A percentile compares a stretch with the other conserved stretches of the same genome.
phyloP scores from a whole-genome alignment of 352 stramenopile species.

The Pythium rishiriense region DNA sequence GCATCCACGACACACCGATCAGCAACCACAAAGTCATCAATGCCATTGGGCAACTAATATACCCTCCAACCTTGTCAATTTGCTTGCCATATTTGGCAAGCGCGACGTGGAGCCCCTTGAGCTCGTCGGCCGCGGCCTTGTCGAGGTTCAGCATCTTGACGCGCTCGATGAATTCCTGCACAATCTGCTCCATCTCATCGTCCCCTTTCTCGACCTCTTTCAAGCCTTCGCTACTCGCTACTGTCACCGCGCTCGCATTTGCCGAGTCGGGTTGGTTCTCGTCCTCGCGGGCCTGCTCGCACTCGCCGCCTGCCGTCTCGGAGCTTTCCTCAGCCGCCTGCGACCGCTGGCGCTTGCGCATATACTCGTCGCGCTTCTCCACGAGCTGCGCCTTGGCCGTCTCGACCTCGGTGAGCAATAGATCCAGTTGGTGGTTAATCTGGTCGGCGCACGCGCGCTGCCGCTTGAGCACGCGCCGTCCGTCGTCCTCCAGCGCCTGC shows the following conservation, averaged over 20 bases:
- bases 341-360: constrained; percentile 53
- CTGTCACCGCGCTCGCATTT: background rate
- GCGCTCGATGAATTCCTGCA: constrained; percentile 66
- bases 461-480: constrained; percentile 67
- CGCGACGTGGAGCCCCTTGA: constrained; percentile 67
- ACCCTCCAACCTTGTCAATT: constrained; percentile 68
- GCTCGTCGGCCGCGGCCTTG: constrained; percentile 65
- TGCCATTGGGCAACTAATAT: no score
- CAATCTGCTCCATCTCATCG: constrained; percentile 62
- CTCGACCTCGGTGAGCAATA: constrained; percentile 62
- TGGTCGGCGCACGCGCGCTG: constrained; percentile 59
- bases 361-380: constrained; percentile 57
- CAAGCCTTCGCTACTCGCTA: background rate
- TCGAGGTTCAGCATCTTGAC: constrained; percentile 70
- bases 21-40: background rate
- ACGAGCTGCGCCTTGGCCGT: constrained; percentile 57
- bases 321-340: constrained; percentile 20
- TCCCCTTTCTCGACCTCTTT: constrained; percentile 46
- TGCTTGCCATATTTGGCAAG: constrained; percentile 80
- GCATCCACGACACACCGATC: background rate
- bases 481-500: constrained; percentile 64
- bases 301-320: constrained; percentile 8
- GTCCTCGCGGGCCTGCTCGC: constrained; percentile 17
- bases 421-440: constrained; percentile 65
- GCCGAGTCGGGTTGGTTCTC: constrained; percentile 23